Base-by-base conservation (phyloP, 345 rosid genomes). In the Eucalyptus dawsonii region DNA sequence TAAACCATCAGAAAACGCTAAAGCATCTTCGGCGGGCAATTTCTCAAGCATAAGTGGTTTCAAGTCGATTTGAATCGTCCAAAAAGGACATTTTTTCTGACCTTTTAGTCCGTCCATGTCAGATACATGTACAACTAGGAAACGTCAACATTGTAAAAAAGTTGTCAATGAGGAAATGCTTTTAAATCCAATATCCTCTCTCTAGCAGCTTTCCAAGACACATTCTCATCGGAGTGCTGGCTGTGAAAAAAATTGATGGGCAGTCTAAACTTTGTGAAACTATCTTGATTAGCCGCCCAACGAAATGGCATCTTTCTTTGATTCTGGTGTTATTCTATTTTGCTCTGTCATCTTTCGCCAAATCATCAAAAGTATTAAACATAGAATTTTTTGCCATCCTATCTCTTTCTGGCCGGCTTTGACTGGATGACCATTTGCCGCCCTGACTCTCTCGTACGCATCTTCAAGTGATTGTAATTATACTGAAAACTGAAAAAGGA, bases 1-100 rank as follows among this genome's bases (percentile, higher is more conserved):
- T 93, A 50, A 96, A 94, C 89, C 92, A 93, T 88, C 94, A 94
- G 91, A 97, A 94, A 92, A 95, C 97, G 90, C 92, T 96, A 88
- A 93, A 93, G 86, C 87, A 86, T 88, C 94, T 97, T 86, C 93
- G 91, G 90, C 94, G 89, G 50, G 94, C 96, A 34, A 81, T 92
- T 40, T 91, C 93, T 86, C 91, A 91, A 86, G 88, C 89, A 34
- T 88, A 76, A 65, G 29, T 4, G 47, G 47, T 76, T 76, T 76
- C 85, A 1, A 76, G 85, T 21, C 16, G 16, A 76, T 40, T 76
- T 40, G 85, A 76, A 76, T 15, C 3, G 37, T n/a, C 76, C 76
- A 8, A 65, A n/a, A 65, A 65, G 31, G 47, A 40, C 47, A 19
- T 40, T 40, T 15, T 21, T 76, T 37, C 24, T 11, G 14, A 40